Evolutionary conservation across 1,284 basidiomycete species (phyloP).

Genomic region (Flammula alnicola): DNA sequence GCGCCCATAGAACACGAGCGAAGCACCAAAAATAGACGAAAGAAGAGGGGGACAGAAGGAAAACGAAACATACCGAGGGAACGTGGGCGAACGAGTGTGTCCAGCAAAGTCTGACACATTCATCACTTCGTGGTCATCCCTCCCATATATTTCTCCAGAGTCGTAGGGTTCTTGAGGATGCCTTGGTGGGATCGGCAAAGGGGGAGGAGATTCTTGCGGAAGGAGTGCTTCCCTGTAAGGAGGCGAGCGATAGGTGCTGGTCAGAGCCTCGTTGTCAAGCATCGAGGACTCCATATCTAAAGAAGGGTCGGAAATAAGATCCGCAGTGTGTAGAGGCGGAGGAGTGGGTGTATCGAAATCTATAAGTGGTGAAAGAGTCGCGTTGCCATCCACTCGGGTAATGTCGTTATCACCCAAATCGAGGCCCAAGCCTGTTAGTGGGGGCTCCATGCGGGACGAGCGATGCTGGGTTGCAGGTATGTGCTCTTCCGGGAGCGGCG

Average conservation of each 20-base stretch:
- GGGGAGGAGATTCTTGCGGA: constrained; percentile 23
- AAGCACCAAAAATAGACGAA: constrained; percentile 5
- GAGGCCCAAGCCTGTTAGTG: not conserved
- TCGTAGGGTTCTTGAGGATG: constrained; percentile 1
- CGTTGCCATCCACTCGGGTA: not conserved
- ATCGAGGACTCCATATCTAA: not conserved
- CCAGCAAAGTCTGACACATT: constrained; percentile 1
- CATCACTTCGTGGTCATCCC: not conserved
- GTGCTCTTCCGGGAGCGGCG: constrained; percentile 26
- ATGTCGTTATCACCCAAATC: not conserved
- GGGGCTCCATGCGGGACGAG: not conserved
- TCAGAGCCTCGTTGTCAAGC: not conserved
- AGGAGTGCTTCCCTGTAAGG: constrained; percentile 30
- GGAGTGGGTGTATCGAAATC: constrained; percentile 24
- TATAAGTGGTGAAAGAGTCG: constrained; percentile 16
- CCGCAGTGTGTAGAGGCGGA: not conserved
- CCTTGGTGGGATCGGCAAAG: constrained; percentile 26
- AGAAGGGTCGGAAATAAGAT: not conserved
- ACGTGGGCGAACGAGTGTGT: constrained; percentile 26
- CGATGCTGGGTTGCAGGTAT: not conserved
- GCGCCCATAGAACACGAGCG: not conserved
- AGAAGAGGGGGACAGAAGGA: constrained; percentile 8
- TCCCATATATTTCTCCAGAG: constrained; percentile 1
- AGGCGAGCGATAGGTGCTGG: constrained; percentile 25
- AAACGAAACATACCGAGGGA: constrained; percentile 22